Percentiles rank a stretch among this genome's conserved stretches.
Evolutionary conservation across 2,329 filamentous ascomycete species (phyloP).

Genomic region (Hypocrella siamensis): DNA sequence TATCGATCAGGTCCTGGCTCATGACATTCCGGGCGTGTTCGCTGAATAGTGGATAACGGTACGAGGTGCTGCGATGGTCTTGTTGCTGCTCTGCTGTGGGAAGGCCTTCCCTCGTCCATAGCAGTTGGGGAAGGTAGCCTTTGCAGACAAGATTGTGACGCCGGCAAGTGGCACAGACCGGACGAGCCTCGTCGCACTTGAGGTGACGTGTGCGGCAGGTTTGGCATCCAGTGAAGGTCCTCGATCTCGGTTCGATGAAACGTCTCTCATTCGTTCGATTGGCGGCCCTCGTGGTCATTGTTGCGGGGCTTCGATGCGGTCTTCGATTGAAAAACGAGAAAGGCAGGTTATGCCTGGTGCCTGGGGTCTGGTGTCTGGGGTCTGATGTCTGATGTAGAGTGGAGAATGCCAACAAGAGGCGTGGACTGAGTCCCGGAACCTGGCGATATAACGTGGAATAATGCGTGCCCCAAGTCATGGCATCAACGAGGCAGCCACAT

Average conservation of each 20-base stretch:
- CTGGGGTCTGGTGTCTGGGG: no score
- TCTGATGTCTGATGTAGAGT: no score
- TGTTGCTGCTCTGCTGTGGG: conserved; percentile 5
- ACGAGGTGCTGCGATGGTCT: conserved; percentile 14
- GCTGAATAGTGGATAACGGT: conserved; percentile 27
- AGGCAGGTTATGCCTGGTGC: no score
- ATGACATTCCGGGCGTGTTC: conserved; percentile 15
- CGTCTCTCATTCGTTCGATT: no score
- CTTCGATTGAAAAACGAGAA: no score
- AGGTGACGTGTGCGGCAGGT: conserved; percentile 22
- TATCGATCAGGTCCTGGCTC: conserved; percentile 9
- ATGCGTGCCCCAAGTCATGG: no score
- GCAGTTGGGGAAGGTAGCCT: conserved; percentile 21
- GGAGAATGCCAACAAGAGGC: no score
- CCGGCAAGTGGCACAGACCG: conserved; percentile 20
- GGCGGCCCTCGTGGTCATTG: no score
- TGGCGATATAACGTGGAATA: no score
- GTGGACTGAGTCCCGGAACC: no score
- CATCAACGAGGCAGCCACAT: no score
- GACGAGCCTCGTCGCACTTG: conserved; percentile 27
- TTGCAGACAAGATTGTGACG: conserved; percentile 18
- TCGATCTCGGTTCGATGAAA: neutral
- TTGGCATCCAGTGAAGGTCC: conserved; percentile 17
- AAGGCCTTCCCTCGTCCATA: conserved; percentile 12
- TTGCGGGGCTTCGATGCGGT: no score